Conservation (phyloP, 768 basidiomycete species). For the Tremella fuciformis region DNA sequence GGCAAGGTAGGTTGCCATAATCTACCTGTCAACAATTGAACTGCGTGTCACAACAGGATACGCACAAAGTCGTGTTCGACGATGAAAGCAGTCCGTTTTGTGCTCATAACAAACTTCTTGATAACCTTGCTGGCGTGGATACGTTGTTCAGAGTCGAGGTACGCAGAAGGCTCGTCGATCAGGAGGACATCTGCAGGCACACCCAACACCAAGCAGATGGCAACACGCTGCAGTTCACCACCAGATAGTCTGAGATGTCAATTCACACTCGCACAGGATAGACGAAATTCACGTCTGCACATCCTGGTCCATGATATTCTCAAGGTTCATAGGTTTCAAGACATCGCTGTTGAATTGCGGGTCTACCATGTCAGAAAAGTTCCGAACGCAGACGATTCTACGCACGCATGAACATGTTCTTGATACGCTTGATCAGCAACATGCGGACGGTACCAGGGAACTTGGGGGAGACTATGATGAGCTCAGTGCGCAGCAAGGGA, state of each 20-base stretch:
- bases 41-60: slow-evolving; percentile 6
- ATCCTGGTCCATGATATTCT: slow-evolving; percentile 93
- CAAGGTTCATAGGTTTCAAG: slow-evolving; percentile 93
- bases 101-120: slow-evolving; percentile 93
- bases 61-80: slow-evolving; percentile 93
- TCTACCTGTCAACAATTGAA: slow-evolving; percentile 49
- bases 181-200: slow-evolving; percentile 72
- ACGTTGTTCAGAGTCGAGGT: slow-evolving; percentile 97
- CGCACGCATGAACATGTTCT: slow-evolving; percentile 81
- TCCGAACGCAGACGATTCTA: neutral
- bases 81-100: slow-evolving; percentile 96
- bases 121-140: slow-evolving; percentile 97
- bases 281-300: slow-evolving; percentile 67
- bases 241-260: slow-evolving; percentile 64
- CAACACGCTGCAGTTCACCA: slow-evolving; percentile 96
- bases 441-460: slow-evolving; percentile 96
- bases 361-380: slow-evolving; percentile 51
- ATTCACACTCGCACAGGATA: neutral
- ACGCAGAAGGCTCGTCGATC: slow-evolving; percentile 77
- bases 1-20: slow-evolving; percentile 99
- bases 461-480: slow-evolving; percentile 71
- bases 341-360: slow-evolving; percentile 99
- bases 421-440: slow-evolving; percentile 90
- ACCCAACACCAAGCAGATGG: slow-evolving; percentile 90
- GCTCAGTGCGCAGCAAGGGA: neutral